phyloP scores from a whole-genome alignment of 2,329 filamentous ascomycete species.

The Trichoderma koningiopsis region DNA sequence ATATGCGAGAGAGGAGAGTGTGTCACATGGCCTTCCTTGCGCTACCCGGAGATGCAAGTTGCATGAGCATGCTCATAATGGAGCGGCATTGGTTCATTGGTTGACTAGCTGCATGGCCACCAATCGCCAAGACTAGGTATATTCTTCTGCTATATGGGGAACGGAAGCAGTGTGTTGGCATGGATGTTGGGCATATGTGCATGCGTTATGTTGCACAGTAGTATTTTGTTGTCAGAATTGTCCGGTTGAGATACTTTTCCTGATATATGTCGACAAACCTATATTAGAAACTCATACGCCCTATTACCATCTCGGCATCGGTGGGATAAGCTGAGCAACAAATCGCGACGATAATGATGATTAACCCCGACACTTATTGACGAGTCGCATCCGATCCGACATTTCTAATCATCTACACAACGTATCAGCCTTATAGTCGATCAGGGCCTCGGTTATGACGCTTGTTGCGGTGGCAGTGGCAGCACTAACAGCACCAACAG shows the following conservation, averaged over 20 bases:
- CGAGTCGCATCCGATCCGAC: neutral
- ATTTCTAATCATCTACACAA: neutral
- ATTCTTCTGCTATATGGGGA: neutral
- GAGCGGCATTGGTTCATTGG: neutral
- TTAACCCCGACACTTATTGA: neutral
- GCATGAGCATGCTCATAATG: neutral
- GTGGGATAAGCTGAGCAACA: neutral
- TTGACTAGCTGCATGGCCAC: conserved; percentile 7
- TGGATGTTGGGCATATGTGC: conserved; percentile 2
- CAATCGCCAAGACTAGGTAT: conserved; percentile 1
- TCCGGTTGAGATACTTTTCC: neutral
- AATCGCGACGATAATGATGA: neutral
- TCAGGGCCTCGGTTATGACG: neutral
- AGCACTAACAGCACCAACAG: neutral
- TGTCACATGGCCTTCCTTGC: conserved; percentile 16
- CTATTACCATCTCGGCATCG: neutral
- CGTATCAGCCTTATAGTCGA: conserved; percentile 10
- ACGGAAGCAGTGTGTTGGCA: neutral
- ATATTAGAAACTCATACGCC: neutral
- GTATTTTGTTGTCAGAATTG: neutral
- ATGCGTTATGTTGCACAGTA: neutral
- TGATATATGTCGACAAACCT: neutral
- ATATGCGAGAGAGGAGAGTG: neutral
- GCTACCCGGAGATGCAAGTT: neutral
- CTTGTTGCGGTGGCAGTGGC: neutral